phyloP scores from a whole-genome alignment of 177 flowering plant species.

The Telopea speciosissima region DNA sequence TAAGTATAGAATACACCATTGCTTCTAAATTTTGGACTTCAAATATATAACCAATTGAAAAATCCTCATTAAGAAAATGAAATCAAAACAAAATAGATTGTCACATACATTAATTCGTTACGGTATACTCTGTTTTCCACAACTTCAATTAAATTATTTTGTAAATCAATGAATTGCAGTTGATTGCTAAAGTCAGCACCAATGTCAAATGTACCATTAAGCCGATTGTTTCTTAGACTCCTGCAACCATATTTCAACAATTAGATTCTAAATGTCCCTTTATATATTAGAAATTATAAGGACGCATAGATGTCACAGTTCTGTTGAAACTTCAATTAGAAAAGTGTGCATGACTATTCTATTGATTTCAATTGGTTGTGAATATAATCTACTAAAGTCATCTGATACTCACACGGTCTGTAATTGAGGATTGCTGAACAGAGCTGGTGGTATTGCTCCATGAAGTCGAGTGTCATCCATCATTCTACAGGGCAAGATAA shows the following conservation, averaged over 20 bases:
- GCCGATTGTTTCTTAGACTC: constrained; percentile 27
- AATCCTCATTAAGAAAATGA: neutral
- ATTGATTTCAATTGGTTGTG: neutral
- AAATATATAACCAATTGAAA: neutral
- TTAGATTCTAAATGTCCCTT: neutral
- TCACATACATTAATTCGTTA: constrained; percentile 17
- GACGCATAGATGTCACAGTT: neutral
- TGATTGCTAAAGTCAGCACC: constrained; percentile 30
- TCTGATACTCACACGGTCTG: constrained; percentile 49
- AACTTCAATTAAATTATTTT: constrained; percentile 29
- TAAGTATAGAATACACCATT: too few relatives aligned
- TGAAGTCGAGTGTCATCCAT: constrained; percentile 39
- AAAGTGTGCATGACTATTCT: neutral
- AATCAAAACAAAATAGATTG: neutral
- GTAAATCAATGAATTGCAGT: constrained; percentile 43
- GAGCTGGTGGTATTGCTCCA: constrained; percentile 19
- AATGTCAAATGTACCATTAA: constrained; percentile 16
- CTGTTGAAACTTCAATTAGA: neutral
- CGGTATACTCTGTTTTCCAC: constrained; percentile 2
- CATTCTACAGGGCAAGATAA: constrained; percentile 20
- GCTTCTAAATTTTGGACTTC: neutral
- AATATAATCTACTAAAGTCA: neutral
- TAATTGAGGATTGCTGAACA: constrained; percentile 39
- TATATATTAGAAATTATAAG: neutral
- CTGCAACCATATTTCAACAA: constrained; percentile 22